These are phyloP conservation scores for Schizophyllum commune DNA, from an alignment of 1,284 basidiomycete species.

Conservation along the genomic window DNA sequence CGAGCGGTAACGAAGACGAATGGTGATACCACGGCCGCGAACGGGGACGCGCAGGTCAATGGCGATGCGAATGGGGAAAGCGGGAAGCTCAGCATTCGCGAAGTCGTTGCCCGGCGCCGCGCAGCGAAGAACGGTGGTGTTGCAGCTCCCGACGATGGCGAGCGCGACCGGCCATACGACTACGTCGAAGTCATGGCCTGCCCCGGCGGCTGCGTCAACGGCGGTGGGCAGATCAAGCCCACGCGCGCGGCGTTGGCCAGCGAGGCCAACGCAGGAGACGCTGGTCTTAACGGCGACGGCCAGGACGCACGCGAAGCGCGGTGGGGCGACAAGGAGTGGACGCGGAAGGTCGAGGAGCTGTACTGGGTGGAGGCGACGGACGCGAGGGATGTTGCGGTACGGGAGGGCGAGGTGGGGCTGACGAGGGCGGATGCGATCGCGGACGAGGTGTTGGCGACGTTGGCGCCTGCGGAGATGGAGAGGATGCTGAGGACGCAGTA, in stretches of 20 bases:
- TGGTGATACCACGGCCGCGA: slow-evolving; percentile 36
- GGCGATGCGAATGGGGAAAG: slow-evolving; percentile 10
- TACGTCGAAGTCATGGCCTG: slow-evolving; percentile 99
- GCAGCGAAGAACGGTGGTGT: slow-evolving; percentile 24
- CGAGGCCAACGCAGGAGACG: slow-evolving; percentile 53
- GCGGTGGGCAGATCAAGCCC: slow-evolving; percentile 87
- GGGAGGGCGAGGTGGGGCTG: neutral
- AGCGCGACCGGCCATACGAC: slow-evolving; percentile 67
- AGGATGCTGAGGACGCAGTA: neutral
- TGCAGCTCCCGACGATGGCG: slow-evolving; percentile 22
- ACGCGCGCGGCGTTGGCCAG: slow-evolving; percentile 32
- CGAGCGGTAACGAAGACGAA: slow-evolving; percentile 62
- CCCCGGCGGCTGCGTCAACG: slow-evolving; percentile 95
- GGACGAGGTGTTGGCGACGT: neutral
- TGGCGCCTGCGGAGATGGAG: neutral
- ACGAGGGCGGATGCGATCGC: neutral
- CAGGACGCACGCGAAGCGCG: slow-evolving; percentile 28
- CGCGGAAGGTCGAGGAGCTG: slow-evolving; percentile 62
- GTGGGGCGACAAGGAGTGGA: slow-evolving; percentile 78
- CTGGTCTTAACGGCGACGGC: slow-evolving; percentile 35
- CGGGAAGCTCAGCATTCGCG: slow-evolving; percentile 16
- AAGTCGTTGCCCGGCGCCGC: slow-evolving; percentile 17
- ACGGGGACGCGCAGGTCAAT: neutral
- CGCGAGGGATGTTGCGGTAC: slow-evolving; percentile 20
- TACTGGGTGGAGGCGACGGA: slow-evolving; percentile 63